phyloP scores from a whole-genome alignment of 805 yeast genomes.

The Jamesozyma lodderae region DNA sequence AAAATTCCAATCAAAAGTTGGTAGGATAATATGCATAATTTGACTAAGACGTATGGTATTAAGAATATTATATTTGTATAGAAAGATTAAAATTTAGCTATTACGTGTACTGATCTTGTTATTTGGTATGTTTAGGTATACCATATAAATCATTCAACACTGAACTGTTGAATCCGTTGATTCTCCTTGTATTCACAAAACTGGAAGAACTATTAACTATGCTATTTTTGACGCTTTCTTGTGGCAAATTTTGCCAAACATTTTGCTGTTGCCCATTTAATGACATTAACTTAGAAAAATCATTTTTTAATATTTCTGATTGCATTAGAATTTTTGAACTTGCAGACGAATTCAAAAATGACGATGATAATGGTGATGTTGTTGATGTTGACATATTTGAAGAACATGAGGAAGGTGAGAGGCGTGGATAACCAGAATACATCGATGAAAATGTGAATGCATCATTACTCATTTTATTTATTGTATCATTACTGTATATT shows the following conservation, averaged over 20 bases:
- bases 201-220: too few relatives aligned
- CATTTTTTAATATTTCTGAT: slow-evolving; percentile 7
- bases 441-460: neutral
- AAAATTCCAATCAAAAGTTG: too few relatives aligned
- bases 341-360: neutral
- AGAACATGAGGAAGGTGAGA: neutral
- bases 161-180: slow-evolving; percentile 7
- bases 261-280: neutral
- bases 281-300: slow-evolving; percentile 2
- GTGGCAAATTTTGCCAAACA: neutral
- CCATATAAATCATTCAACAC: slow-evolving; percentile 9
- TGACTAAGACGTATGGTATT: neutral
- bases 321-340: neutral
- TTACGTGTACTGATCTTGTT: neutral
- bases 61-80: neutral
- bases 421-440: too few relatives aligned
- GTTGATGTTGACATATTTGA: slow-evolving; percentile 1
- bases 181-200: neutral
- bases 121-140: neutral
- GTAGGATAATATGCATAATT: too few relatives aligned
- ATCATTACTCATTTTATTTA: too few relatives aligned
- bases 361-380: neutral
- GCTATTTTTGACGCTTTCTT: too few relatives aligned
- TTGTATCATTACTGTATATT: neutral
- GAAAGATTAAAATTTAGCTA: neutral